These are phyloP conservation scores for Aspergillus sparsus DNA, from an alignment of 495 filamentous ascomycete species.

Conservation along the genomic window DNA sequence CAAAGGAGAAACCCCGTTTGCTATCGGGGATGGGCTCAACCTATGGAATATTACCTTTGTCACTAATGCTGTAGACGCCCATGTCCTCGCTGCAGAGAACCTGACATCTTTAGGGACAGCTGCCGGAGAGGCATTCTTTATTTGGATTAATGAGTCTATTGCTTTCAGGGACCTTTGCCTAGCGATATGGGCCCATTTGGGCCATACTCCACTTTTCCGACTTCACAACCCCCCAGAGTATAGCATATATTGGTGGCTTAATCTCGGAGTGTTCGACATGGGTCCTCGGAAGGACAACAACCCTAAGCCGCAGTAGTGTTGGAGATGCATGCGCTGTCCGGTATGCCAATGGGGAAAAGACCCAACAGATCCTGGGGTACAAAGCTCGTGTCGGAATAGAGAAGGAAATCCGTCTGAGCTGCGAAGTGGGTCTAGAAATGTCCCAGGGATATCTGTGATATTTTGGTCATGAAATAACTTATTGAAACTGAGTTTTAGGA, in stretches of 20 bases:
- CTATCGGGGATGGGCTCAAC: constrained; percentile 59
- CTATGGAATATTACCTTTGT: constrained; percentile 65
- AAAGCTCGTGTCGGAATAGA: constrained; percentile 56
- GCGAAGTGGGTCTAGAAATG: constrained; percentile 39
- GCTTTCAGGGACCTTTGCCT: constrained; percentile 62
- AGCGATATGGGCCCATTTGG: constrained; percentile 59
- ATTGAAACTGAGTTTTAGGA: constrained; percentile 30
- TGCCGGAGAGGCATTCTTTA: constrained; percentile 63
- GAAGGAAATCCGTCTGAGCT: constrained; percentile 55
- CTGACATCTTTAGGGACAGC: constrained; percentile 55
- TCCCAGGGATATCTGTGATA: neutral
- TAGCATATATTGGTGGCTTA: constrained; percentile 53
- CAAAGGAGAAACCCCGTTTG: constrained; percentile 56
- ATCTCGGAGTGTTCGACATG: constrained; percentile 54
- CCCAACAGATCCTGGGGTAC: constrained; percentile 58
- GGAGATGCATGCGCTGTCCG: constrained; percentile 54
- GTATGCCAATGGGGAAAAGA: constrained; percentile 61
- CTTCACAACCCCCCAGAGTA: constrained; percentile 50
- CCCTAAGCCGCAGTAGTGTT: constrained; percentile 58
- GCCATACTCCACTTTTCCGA: constrained; percentile 54
- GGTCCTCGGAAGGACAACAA: constrained; percentile 49
- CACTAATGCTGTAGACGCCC: constrained; percentile 61
- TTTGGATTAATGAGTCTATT: constrained; percentile 64
- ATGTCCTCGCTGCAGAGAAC: constrained; percentile 62
- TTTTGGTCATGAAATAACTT: constrained; percentile 4